Base-by-base conservation (phyloP, 139 green algal species). In the Tetraselmis chui region DNA sequence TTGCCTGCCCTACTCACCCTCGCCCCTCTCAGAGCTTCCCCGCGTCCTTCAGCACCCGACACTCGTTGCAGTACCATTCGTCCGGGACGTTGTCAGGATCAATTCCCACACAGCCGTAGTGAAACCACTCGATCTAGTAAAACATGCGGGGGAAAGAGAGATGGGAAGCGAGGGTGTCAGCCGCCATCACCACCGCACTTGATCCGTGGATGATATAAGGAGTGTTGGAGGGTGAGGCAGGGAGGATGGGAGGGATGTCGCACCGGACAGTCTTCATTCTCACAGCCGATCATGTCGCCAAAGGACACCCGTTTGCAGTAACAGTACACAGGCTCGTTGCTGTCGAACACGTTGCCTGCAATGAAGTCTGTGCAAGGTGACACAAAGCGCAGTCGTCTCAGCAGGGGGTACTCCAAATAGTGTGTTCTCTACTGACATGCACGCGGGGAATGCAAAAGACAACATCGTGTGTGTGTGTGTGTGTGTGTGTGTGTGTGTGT, bases 11-110 rank as follows among this genome's bases (percentile, higher is more conserved):
- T 18, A 18, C 45, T 18, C 45, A 67, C 45, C 45, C 45, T 5
- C 45, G 45, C 45, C 45, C 18, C 45, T 18, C 45, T 67, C 45
- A 67, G 45, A 67, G 5, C 45, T 67, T 67, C 45, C 45, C 45
- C 45, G 45, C 45, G 45, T 67, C 45, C 45, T 67, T 67, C 11
- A 67, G 45, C 45, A 18, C 45, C 45, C 18, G 45, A 29, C 77
- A 80, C 23, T 80, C 77, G 2, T 31, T 31, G 77, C 77, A 80
- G 77, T 80, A 80, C 77, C 77, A 80, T 18, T 80, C 77, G 28
- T 80, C 26, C 32, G 77, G 77, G 28, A 80, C 32, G 77, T 80
- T 80, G 28, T 80, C 27, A 2, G 77, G 77, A 27, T 27, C 22
- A 29, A 80, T 31, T 30, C 77, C 77, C 27, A 80, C 77, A 29